phyloP scores from a whole-genome alignment of 805 yeast species.

The Candida chilensis region DNA sequence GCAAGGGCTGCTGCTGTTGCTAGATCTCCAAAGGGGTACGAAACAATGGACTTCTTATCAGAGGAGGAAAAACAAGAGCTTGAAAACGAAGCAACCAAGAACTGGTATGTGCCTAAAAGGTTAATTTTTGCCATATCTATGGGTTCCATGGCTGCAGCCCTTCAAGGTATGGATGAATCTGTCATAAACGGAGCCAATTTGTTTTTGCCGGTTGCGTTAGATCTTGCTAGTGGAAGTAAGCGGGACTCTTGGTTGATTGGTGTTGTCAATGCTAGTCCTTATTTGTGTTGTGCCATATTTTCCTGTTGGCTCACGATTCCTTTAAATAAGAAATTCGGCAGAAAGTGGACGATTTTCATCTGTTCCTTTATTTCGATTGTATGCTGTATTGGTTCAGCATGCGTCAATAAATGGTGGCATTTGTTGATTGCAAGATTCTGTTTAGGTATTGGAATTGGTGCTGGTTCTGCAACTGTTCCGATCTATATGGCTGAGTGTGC shows the following conservation, averaged over 20 bases:
- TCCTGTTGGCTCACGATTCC: conserved; percentile 30
- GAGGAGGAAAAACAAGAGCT: conserved; percentile 27
- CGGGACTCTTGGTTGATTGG: conserved; percentile 26
- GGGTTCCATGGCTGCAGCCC: conserved; percentile 41
- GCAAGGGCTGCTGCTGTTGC: conserved; percentile 33
- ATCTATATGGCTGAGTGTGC: conserved; percentile 31
- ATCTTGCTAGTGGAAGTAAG: conserved; percentile 12
- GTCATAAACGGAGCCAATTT: conserved; percentile 34
- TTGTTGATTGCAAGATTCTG: conserved; percentile 29
- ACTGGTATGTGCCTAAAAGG: conserved; percentile 26
- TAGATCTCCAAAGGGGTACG: conserved; percentile 25
- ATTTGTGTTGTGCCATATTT: conserved; percentile 22
- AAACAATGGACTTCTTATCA: conserved; percentile 25
- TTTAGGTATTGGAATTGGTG: conserved; percentile 32
- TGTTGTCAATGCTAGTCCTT: conserved; percentile 32
- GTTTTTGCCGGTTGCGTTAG: conserved; percentile 26
- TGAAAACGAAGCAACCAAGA: conserved; percentile 22
- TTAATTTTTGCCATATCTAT: conserved; percentile 28
- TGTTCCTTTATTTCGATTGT: conserved; percentile 28
- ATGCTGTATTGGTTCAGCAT: conserved; percentile 33
- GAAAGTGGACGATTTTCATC: conserved; percentile 33
- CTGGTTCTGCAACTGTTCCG: conserved; percentile 35
- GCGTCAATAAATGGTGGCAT: conserved; percentile 32
- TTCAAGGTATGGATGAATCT: conserved; percentile 39
- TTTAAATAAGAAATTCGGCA: conserved; percentile 23